Conservation (phyloP, 1,139 yeast species). For the Geotrichum klebahnii region DNA sequence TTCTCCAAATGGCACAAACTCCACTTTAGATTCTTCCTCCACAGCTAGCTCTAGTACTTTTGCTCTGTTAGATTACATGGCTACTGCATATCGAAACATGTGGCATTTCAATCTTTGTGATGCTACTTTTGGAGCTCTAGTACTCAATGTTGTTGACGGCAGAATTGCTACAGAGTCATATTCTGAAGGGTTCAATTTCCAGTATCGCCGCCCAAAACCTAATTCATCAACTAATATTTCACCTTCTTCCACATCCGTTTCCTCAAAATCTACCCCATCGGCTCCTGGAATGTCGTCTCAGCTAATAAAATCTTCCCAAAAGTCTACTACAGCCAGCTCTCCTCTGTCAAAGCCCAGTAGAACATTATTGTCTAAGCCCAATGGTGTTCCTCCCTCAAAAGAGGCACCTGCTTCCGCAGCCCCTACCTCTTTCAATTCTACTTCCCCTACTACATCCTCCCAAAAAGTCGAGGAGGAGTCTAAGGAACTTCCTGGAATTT, state of each 20-base stretch:
- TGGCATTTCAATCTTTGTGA: conserved; percentile 80
- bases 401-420: not conserved
- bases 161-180: conserved; percentile 43
- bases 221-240: conserved; percentile 7
- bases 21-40: conserved; percentile 19
- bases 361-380: conserved; percentile 2
- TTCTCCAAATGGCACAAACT: conserved; percentile 5
- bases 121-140: conserved; percentile 45
- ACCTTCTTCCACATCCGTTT: conserved; percentile 14
- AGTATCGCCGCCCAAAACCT: conserved; percentile 36
- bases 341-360: conserved; percentile 10
- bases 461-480: conserved; percentile 4
- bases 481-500: conserved; percentile 37
- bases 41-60: conserved; percentile 7
- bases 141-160: conserved; percentile 44
- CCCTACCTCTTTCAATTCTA: not conserved
- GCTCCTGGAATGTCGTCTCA: conserved; percentile 17
- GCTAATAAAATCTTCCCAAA: conserved; percentile 5
- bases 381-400: not conserved
- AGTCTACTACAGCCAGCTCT: conserved; percentile 12
- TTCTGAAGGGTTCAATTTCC: conserved; percentile 52
- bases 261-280: conserved; percentile 11
- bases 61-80: conserved; percentile 45
- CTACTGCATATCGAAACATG: conserved; percentile 61
- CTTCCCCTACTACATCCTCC: conserved; percentile 1